A percentile compares a stretch with the other conserved stretches of the same genome.
Evolutionary conservation across 176 grass and related monocot species (phyloP).

Genomic region (Cenchrus americanus): DNA sequence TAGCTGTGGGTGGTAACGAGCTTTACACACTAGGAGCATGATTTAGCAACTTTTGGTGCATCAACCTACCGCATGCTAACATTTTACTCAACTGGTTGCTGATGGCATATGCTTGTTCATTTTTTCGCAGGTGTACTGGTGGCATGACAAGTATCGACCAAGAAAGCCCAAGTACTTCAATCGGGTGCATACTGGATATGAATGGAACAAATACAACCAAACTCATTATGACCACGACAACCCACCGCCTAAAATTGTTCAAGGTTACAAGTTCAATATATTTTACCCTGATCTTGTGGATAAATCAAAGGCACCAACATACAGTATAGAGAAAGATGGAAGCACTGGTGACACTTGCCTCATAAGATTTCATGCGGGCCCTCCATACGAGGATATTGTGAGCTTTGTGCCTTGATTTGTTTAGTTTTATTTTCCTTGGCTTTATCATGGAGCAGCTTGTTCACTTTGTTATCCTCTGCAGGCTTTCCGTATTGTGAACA

Average conservation of each 20-base stretch:
- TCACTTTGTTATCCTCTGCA: constrained; percentile 27
- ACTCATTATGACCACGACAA: constrained; percentile 98
- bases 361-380: constrained; percentile 92
- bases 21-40: constrained; percentile 9
- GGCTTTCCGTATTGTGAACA: constrained; percentile 94
- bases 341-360: constrained; percentile 84
- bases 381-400: constrained; percentile 98
- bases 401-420: constrained; percentile 31
- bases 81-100: constrained; percentile 23
- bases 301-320: constrained; percentile 83
- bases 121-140: constrained; percentile 87
- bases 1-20: constrained; percentile 5
- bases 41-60: constrained; percentile 11
- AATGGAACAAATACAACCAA: constrained; percentile 99
- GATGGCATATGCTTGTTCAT: constrained; percentile 29
- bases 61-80: neutral
- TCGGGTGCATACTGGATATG: constrained; percentile 95
- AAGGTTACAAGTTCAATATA: constrained; percentile 99
- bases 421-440: constrained; percentile 8
- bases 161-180: constrained; percentile 99
- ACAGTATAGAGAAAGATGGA: constrained; percentile 90
- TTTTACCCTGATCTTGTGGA: constrained; percentile 99
- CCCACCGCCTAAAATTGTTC: constrained; percentile 91
- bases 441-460: constrained; percentile 17
- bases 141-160: constrained; percentile 95